Percentiles rank a stretch among this genome's conserved stretches.
These are phyloP conservation scores for Termitomyces sp. DNA, from an alignment of 768 basidiomycete species.

Conservation along the genomic window DNA sequence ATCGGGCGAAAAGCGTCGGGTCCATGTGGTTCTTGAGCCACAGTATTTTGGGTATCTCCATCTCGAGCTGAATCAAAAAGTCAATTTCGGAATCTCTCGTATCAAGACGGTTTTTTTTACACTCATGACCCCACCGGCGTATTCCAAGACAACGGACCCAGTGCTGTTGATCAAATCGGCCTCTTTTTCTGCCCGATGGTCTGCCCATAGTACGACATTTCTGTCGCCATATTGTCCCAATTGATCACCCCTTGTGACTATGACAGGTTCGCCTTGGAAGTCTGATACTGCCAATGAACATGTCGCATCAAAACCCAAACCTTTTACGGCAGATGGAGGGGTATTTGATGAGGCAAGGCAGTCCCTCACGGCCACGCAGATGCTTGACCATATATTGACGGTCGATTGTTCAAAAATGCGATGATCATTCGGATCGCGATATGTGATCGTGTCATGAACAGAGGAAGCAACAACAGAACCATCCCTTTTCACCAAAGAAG, in stretches of 20 bases:
- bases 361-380: conserved; percentile 53
- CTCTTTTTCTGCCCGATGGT: conserved; percentile 91
- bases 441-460: conserved; percentile 79
- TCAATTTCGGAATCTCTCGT: background rate
- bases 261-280: conserved; percentile 64
- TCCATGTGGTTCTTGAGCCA: conserved; percentile 94
- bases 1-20: conserved; percentile 57
- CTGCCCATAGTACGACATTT: conserved; percentile 94
- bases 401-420: conserved; percentile 97
- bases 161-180: conserved; percentile 86
- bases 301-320: conserved; percentile 93
- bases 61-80: conserved; percentile 63
- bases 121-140: conserved; percentile 95
- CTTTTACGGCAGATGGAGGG: conserved; percentile 61
- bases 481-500: conserved; percentile 64
- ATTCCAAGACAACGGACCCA: conserved; percentile 81
- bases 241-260: conserved; percentile 62
- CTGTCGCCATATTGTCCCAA: conserved; percentile 66
- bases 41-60: conserved; percentile 97
- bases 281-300: conserved; percentile 91
- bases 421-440: conserved; percentile 78
- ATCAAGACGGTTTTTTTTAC: conserved; percentile 38
- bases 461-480: conserved; percentile 75
- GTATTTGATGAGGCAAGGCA: conserved; percentile 57
- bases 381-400: conserved; percentile 75